Conservation (phyloP, 352 stramenopile genomes). For the Plasmopara viticola region DNA sequence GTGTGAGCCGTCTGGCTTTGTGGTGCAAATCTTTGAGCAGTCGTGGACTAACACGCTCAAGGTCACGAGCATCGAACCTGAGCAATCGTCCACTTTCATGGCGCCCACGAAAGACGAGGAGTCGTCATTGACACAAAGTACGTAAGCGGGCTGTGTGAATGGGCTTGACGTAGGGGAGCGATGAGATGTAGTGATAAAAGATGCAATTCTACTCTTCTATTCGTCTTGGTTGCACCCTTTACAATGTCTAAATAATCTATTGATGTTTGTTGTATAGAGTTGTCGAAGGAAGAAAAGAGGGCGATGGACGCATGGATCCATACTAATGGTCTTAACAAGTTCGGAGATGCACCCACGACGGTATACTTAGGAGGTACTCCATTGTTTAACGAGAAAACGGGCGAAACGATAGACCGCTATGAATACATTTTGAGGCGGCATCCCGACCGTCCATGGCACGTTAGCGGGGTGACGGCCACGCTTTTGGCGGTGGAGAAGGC, state of each 20-base stretch:
- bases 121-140: slow-evolving; percentile 13
- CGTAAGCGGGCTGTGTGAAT: slow-evolving; percentile 15
- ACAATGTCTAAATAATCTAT: neutral
- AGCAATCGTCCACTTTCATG: slow-evolving; percentile 3
- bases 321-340: slow-evolving; percentile 50
- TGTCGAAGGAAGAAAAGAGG: slow-evolving; percentile 46
- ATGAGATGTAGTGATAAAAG: slow-evolving; percentile 9
- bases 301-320: slow-evolving; percentile 55
- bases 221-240: too few relatives aligned
- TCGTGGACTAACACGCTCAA: slow-evolving; percentile 54
- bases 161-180: slow-evolving; percentile 5
- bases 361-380: slow-evolving; percentile 74
- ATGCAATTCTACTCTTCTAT: slow-evolving; percentile 10
- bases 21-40: slow-evolving; percentile 54
- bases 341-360: slow-evolving; percentile 42
- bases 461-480: slow-evolving; percentile 9
- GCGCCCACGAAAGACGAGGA: neutral
- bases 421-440: slow-evolving; percentile 61
- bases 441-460: slow-evolving; percentile 52
- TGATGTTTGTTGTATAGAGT: slow-evolving; percentile 3
- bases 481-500: slow-evolving; percentile 8
- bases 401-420: slow-evolving; percentile 41
- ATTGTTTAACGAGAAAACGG: slow-evolving; percentile 70
- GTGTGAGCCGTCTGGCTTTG: slow-evolving; percentile 30
- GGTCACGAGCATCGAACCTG: slow-evolving; percentile 39